Evolutionary conservation across 768 basidiomycete species (phyloP), one percentile per base, ranked within the genome.

Genomic region (Tulasnella sp.): DNA sequence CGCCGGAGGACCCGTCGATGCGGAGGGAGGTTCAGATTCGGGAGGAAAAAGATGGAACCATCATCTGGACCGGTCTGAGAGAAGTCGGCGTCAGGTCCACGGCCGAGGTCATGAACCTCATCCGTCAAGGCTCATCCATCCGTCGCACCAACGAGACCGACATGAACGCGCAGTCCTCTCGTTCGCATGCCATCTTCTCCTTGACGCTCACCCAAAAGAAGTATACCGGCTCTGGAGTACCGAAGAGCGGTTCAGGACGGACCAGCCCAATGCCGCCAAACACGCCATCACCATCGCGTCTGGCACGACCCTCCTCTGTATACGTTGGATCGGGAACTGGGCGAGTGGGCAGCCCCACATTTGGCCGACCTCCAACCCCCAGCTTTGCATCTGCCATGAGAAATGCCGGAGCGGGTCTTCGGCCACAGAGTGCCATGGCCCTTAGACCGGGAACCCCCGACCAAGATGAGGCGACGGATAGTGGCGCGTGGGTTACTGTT

Each of bases 171-270:
- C 94, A 97, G 79, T 95, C 92, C 1, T 98, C 96, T 44, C 90
- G 97, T 72, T 97, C 94, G 35, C 97, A 99, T 85, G 97, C 97
- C 75, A 98, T 99, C 80, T 98, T 99, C 81, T 98, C 96, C 42
- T 84, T 99, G 68, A 97, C 94, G 14, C 83, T 99, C 70, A 92
- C 89, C 3, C 96, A 98, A 81, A 93, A 90, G 83, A 94, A 90
- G 79, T 93, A 83, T 78, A 84, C 86, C 40, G 94, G 94, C 32
- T 84, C 87, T 26, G 85, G 84, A 2, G 90, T 90, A 2, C 87
- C 90, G 37, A 86, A 91, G 65, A 90, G 91, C 2, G 65, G 11
- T 29, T 40, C 26, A 9, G 73, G 73, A 26, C 59, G 73, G 3
- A 85, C 90, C 7, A 91, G 91, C 26, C 92, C 92, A 0, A 82